These are phyloP conservation scores for Ophidiomyces ophidiicola DNA, from an alignment of 2,329 filamentous ascomycete genomes.

Conservation along the genomic window DNA sequence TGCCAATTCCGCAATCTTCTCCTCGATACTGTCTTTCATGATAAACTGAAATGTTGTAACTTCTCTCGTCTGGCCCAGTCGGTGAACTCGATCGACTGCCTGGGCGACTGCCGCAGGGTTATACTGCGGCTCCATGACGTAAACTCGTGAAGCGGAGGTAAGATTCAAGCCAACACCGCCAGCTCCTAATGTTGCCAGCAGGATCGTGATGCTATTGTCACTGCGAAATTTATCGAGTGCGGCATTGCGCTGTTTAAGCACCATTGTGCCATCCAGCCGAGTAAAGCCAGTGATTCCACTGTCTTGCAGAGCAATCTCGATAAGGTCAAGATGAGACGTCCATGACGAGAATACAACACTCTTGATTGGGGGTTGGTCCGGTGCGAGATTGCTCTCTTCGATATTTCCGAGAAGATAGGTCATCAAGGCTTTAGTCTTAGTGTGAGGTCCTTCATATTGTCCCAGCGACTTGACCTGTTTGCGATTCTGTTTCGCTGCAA, in stretches of 20 bases:
- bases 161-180: constrained; percentile 87
- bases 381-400: constrained; percentile 40
- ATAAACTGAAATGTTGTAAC: constrained; percentile 82
- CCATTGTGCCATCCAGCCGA: constrained; percentile 87
- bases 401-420: constrained; percentile 55
- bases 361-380: constrained; percentile 65
- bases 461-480: constrained; percentile 47
- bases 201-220: constrained; percentile 58
- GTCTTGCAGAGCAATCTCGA: constrained; percentile 64
- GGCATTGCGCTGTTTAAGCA: constrained; percentile 56
- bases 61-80: constrained; percentile 75
- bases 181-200: constrained; percentile 83
- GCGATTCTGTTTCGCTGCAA: constrained; percentile 39
- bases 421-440: constrained; percentile 75
- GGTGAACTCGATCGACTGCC: constrained; percentile 84
- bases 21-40: constrained; percentile 83
- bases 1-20: constrained; percentile 82
- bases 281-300: constrained; percentile 45
- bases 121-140: constrained; percentile 97
- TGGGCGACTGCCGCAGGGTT: constrained; percentile 93
- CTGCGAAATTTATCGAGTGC: constrained; percentile 70
- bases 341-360: constrained; percentile 94
- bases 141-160: constrained; percentile 73
- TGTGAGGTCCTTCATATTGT: constrained; percentile 73
- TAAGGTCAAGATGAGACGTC: constrained; percentile 88